A percentile compares a stretch with the other conserved stretches of the same genome.
These are phyloP conservation scores for Neopestalotiopsis sp. DNA, from an alignment of 2,329 filamentous ascomycete genomes.

Conservation along the genomic window DNA sequence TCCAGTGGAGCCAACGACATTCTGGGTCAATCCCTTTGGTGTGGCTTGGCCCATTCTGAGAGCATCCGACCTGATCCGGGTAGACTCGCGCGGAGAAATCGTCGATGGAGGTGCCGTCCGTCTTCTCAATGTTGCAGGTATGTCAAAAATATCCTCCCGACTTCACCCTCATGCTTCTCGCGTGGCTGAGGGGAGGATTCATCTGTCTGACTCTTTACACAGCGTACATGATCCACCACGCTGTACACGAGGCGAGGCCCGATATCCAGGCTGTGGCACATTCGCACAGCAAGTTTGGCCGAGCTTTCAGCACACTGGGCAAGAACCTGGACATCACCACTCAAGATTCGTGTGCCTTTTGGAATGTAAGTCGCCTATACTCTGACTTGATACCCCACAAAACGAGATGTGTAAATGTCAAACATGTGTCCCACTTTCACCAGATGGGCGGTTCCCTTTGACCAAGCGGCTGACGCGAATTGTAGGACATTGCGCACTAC, in stretches of 20 bases:
- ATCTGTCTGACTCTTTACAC: conserved; percentile 16
- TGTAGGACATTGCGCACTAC: conserved; percentile 45
- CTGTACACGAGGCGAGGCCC: conserved; percentile 59
- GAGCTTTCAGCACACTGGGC: conserved; percentile 66
- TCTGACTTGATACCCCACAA: background rate
- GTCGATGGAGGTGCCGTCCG: conserved; percentile 63
- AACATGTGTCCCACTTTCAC: background rate
- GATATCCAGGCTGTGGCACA: conserved; percentile 62
- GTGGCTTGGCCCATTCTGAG: conserved; percentile 67
- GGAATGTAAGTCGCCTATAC: conserved; percentile 39
- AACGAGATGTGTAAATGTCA: background rate
- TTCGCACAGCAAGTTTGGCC: conserved; percentile 58
- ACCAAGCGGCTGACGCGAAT: background rate
- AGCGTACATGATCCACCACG: conserved; percentile 56
- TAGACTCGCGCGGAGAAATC: conserved; percentile 65
- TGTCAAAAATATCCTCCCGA: background rate
- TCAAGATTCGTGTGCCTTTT: conserved; percentile 67
- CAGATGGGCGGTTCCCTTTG: background rate
- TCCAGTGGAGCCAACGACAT: conserved; percentile 62
- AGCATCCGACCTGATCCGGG: conserved; percentile 70
- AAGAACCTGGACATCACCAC: conserved; percentile 69
- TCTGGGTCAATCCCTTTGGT: conserved; percentile 73
- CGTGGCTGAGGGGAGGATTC: background rate
- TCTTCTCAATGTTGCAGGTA: conserved; percentile 39
- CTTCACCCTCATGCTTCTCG: background rate